Evolutionary conservation across 805 yeast species (phyloP), one percentile per base, ranked within the genome.

Genomic region (Candida saitoana): DNA sequence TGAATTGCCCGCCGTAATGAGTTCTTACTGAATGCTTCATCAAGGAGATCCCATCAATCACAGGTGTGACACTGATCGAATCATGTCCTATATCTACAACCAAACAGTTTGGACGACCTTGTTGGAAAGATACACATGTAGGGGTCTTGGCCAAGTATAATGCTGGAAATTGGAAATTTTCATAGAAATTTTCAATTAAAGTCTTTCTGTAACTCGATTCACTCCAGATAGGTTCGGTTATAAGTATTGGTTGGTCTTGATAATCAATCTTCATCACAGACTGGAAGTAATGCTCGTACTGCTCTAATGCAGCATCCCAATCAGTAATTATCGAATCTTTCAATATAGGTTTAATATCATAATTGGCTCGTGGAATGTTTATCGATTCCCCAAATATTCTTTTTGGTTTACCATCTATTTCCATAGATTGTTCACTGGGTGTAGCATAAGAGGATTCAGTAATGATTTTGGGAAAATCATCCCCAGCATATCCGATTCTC

Each of bases 201-300:
- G 78, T 80, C 42, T 70, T 72, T 50, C 91, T 80, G 59, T 86
- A 84, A 34, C 65, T 74, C 17, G 71, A 75, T 3, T 84, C 69
- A 45, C 87, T 82, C 96, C 96, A 86, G 9, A 87, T 82, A 2
- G 95, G 90, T 65, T 90, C 96, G 1, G 96, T 89, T 34, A 88
- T 60, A 41, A 90, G 63, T 22, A 87, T 69, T 5, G 97, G 96
- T 57, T 82, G 86, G 45, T 84, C 87, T 15, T 59, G 57, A 40
- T 78, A 73, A 40, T 79, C 75, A 8, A 84, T 69, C 33, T 69
- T 66, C 47, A 86, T 56, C 20, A 66, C 62, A 16, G 67, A 63
- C 16, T 76, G 63, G 48, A 87, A 74, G 43, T 82, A 73, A 63
- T 79, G 75, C 5, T 69, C 64, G 76, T 87, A 87, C 54, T 88